Percentiles rank a stretch among this genome's conserved stretches.
These are phyloP conservation scores for Pyronema domesticum DNA, from an alignment of 495 filamentous ascomycete genomes.

Conservation along the genomic window DNA sequence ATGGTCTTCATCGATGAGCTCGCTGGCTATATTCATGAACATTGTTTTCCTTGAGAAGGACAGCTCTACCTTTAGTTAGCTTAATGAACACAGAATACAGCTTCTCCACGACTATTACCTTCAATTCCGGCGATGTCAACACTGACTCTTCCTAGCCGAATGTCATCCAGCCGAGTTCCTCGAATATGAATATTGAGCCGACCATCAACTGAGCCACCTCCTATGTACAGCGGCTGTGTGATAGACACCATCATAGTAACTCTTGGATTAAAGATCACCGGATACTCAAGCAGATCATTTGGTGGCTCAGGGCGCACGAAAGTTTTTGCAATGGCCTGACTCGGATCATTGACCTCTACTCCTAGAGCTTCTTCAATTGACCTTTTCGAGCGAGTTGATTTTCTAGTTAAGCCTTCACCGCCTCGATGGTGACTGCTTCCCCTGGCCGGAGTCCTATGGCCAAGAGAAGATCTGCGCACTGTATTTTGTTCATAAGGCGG, in stretches of 20 bases:
- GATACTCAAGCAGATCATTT: slow-evolving; percentile 27
- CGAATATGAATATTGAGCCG: slow-evolving; percentile 26
- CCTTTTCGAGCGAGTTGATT: neutral
- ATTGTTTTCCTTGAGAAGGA: slow-evolving; percentile 24
- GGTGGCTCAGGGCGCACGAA: slow-evolving; percentile 27
- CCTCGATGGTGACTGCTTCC: neutral
- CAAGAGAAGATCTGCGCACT: no score
- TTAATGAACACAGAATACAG: slow-evolving; percentile 7
- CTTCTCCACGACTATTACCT: slow-evolving; percentile 22
- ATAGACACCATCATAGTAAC: slow-evolving; percentile 25
- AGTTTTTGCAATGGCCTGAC: slow-evolving; percentile 24
- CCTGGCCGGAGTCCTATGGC: neutral
- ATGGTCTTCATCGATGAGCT: slow-evolving; percentile 34
- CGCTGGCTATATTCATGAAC: slow-evolving; percentile 35
- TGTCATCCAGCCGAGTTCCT: slow-evolving; percentile 20
- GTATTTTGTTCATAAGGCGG: slow-evolving; percentile 2
- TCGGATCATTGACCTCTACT: slow-evolving; percentile 1
- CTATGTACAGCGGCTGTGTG: slow-evolving; percentile 28
- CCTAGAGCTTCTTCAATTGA: slow-evolving; percentile 4
- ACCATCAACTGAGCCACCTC: slow-evolving; percentile 29
- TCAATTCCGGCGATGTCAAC: slow-evolving; percentile 37
- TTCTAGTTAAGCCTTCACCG: neutral
- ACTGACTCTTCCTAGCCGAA: slow-evolving; percentile 30
- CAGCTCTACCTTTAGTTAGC: slow-evolving; percentile 25
- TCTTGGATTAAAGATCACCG: slow-evolving; percentile 24